These are phyloP conservation scores for Colletotrichum incanum DNA, from an alignment of 2,329 filamentous ascomycete species.

Conservation along the genomic window DNA sequence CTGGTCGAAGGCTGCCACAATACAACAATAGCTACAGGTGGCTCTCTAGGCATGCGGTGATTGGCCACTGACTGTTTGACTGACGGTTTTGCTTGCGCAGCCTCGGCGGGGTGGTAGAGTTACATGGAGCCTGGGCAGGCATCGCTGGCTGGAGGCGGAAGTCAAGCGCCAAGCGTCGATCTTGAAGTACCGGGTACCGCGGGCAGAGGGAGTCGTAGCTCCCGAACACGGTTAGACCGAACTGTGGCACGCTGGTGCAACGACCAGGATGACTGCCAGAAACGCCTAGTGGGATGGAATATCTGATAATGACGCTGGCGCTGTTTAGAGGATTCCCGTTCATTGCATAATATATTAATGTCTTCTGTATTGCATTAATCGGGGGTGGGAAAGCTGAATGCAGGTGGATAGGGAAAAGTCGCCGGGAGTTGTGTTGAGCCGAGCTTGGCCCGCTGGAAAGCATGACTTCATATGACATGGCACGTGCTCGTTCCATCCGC, in stretches of 20 bases:
- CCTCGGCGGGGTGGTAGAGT: conserved; percentile 42
- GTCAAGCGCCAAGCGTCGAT: conserved; percentile 27
- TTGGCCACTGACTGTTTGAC: conserved; percentile 32
- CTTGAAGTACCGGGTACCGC: conserved; percentile 33
- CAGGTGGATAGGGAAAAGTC: neutral
- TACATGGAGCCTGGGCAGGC: conserved; percentile 15
- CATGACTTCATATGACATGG: conserved; percentile 36
- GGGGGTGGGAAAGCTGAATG: neutral
- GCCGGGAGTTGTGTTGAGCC: neutral
- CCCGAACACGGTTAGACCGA: conserved; percentile 14
- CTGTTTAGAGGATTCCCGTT: neutral
- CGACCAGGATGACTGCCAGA: neutral
- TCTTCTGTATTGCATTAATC: neutral
- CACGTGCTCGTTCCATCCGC: conserved; percentile 20
- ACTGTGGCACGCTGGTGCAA: conserved; percentile 12
- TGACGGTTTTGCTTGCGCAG: conserved; percentile 33
- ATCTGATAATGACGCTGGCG: neutral
- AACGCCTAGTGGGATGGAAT: neutral
- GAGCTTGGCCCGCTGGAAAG: conserved; percentile 24
- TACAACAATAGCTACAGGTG: conserved; percentile 28
- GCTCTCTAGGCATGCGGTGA: conserved; percentile 23
- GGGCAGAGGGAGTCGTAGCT: neutral
- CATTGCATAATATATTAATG: neutral
- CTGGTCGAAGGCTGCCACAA: conserved; percentile 32
- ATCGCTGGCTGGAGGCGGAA: conserved; percentile 9